phyloP scores from a whole-genome alignment of 2,329 filamentous ascomycete species.

The Cadophora sp. region DNA sequence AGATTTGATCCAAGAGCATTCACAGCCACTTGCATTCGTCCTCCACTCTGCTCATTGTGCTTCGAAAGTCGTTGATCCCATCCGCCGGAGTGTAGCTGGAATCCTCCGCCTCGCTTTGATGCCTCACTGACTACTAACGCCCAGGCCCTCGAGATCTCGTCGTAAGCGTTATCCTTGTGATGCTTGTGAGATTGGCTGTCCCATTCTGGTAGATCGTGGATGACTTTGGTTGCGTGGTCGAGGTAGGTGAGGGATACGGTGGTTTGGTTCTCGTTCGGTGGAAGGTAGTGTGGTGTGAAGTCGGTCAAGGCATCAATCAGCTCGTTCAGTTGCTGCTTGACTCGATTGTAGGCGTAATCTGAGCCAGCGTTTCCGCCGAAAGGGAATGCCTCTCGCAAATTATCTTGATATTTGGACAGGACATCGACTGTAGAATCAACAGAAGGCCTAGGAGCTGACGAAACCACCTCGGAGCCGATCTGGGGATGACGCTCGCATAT shows the following conservation, averaged over 20 bases:
- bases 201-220: conserved; percentile 91
- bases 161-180: conserved; percentile 94
- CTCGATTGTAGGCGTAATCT: conserved; percentile 94
- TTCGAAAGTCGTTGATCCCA: conserved; percentile 90
- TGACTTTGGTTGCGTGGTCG: conserved; percentile 86
- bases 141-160: conserved; percentile 95
- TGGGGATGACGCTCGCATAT: conserved; percentile 91
- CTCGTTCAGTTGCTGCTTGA: conserved; percentile 79
- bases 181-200: conserved; percentile 86
- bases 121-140: conserved; percentile 89
- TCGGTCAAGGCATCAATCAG: conserved; percentile 90
- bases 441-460: conserved; percentile 85
- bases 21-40: conserved; percentile 81
- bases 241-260: conserved; percentile 85
- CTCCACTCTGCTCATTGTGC: conserved; percentile 87
- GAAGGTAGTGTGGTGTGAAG: conserved; percentile 94
- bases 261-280: conserved; percentile 86
- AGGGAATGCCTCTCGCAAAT: conserved; percentile 80
- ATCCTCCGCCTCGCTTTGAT: conserved; percentile 87
- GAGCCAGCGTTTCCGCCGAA: conserved; percentile 83
- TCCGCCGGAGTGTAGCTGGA: conserved; percentile 84
- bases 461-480: conserved; percentile 83
- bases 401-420: conserved; percentile 80
- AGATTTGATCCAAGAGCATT: conserved; percentile 76
- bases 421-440: conserved; percentile 82